These are phyloP conservation scores for Fusarium decemcellulare DNA, from an alignment of 2,329 filamentous ascomycete genomes.

Conservation along the genomic window DNA sequence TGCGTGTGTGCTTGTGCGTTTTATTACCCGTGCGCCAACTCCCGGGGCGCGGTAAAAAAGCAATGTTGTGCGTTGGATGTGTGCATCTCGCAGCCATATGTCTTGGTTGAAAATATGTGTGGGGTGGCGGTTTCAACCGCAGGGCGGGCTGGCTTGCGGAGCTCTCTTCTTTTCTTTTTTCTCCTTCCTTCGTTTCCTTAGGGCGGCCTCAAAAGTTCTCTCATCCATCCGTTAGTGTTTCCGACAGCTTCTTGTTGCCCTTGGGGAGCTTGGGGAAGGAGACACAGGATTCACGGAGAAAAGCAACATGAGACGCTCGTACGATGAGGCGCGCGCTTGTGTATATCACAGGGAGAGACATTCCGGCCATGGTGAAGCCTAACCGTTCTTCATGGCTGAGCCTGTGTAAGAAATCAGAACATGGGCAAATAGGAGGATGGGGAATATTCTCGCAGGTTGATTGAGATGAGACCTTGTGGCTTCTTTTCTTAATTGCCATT, in stretches of 20 bases:
- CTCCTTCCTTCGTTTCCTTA: neutral
- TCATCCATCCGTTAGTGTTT: no score
- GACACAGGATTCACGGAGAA: neutral
- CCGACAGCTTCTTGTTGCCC: neutral
- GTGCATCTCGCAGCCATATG: neutral
- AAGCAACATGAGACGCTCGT: slow-evolving; percentile 37
- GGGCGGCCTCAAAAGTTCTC: no score
- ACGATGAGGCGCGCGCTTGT: slow-evolving; percentile 18
- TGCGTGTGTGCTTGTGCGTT: slow-evolving; percentile 26
- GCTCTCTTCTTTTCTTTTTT: slow-evolving; percentile 9
- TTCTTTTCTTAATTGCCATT: slow-evolving; percentile 30
- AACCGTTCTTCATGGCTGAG: slow-evolving; percentile 5
- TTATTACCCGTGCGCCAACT: slow-evolving; percentile 13
- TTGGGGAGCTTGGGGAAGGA: neutral
- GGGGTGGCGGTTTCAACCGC: slow-evolving; percentile 12
- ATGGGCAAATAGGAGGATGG: neutral
- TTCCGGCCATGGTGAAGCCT: neutral
- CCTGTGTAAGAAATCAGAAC: neutral
- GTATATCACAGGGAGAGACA: slow-evolving; percentile 25
- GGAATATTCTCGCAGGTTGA: slow-evolving; percentile 4
- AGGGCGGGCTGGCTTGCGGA: slow-evolving; percentile 7
- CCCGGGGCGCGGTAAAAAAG: slow-evolving; percentile 35
- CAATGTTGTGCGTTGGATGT: slow-evolving; percentile 21
- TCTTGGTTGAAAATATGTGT: neutral
- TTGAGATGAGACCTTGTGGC: slow-evolving; percentile 25